These are phyloP conservation scores for Croton laevigatus DNA, from an alignment of 441 rosid genomes.

Conservation along the genomic window DNA sequence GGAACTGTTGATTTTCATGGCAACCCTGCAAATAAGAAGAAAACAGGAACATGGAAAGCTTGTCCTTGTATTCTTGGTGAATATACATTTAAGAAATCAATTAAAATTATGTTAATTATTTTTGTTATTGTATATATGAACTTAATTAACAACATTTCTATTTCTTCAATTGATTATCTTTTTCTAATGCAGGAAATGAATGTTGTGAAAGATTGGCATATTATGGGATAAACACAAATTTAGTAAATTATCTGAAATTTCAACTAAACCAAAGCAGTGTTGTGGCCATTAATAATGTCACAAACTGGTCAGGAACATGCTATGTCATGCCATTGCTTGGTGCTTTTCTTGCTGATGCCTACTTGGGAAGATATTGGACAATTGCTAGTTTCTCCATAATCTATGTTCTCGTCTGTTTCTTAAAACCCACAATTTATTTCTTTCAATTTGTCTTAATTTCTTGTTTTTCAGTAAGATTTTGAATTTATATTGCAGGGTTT, in stretches of 20 bases:
- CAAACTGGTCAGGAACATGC: slow-evolving; percentile 66
- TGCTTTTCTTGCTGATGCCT: slow-evolving; percentile 61
- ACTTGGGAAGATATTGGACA: slow-evolving; percentile 79
- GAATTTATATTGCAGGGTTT: slow-evolving; percentile 48
- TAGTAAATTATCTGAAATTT: slow-evolving; percentile 61
- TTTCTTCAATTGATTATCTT: too few species aligned
- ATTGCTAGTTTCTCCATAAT: slow-evolving; percentile 65
- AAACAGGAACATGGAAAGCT: slow-evolving; percentile 80
- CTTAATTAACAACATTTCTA: neutral
- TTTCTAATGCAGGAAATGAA: slow-evolving; percentile 46
- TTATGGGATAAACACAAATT: slow-evolving; percentile 75
- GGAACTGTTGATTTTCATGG: slow-evolving; percentile 58
- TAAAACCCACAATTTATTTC: neutral
- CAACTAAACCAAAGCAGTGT: slow-evolving; percentile 48
- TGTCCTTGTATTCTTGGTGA: slow-evolving; percentile 69
- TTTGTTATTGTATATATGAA: neutral
- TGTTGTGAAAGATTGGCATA: slow-evolving; percentile 78
- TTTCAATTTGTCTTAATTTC: neutral
- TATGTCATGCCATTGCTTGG: slow-evolving; percentile 54
- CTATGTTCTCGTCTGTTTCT: slow-evolving; percentile 46
- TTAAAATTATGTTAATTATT: neutral
- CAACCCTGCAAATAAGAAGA: slow-evolving; percentile 51
- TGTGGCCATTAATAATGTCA: slow-evolving; percentile 54
- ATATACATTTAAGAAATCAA: neutral
- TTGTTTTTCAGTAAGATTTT: neutral